Percentiles rank a stretch among this genome's conserved stretches.
These are phyloP conservation scores for Xylaria sp. DNA, from an alignment of 2,329 filamentous ascomycete genomes.

Conservation along the genomic window DNA sequence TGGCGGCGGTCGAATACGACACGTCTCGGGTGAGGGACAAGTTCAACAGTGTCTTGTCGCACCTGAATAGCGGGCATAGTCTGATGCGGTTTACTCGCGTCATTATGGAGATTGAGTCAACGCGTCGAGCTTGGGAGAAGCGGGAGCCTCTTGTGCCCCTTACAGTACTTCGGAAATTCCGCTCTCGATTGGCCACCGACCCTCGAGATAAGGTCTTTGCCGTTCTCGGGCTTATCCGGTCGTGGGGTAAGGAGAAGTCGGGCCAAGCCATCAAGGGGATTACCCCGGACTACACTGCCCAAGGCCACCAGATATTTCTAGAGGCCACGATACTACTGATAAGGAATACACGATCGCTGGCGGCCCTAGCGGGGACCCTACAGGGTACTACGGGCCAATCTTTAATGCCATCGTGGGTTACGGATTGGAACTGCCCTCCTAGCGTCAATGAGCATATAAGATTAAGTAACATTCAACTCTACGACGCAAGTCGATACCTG, in stretches of 20 bases:
- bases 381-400: constrained; percentile 1
- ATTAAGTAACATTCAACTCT: constrained; percentile 30
- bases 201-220: constrained; percentile 42
- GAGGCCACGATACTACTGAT: constrained; percentile 35
- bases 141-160: constrained; percentile 32
- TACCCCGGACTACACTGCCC: constrained; percentile 33
- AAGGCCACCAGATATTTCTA: constrained; percentile 27
- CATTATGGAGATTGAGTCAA: constrained; percentile 39
- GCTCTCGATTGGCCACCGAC: constrained; percentile 37
- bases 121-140: constrained; percentile 30
- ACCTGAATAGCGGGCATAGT: constrained; percentile 34
- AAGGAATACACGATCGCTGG: constrained; percentile 36
- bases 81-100: constrained; percentile 33
- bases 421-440: constrained; percentile 35
- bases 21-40: constrained; percentile 27
- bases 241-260: constrained; percentile 34
- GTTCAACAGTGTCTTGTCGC: constrained; percentile 28
- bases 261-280: constrained; percentile 28
- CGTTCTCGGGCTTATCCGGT: constrained; percentile 38
- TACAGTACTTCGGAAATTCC: constrained; percentile 39
- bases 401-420: constrained; percentile 39
- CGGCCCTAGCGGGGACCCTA: constrained; percentile 36
- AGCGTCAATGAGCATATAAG: constrained; percentile 36
- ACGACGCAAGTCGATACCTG: constrained; percentile 27
- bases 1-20: constrained; percentile 39